These are phyloP conservation scores for Hevea brasiliensis DNA, from an alignment of 345 rosid species.

Conservation along the genomic window DNA sequence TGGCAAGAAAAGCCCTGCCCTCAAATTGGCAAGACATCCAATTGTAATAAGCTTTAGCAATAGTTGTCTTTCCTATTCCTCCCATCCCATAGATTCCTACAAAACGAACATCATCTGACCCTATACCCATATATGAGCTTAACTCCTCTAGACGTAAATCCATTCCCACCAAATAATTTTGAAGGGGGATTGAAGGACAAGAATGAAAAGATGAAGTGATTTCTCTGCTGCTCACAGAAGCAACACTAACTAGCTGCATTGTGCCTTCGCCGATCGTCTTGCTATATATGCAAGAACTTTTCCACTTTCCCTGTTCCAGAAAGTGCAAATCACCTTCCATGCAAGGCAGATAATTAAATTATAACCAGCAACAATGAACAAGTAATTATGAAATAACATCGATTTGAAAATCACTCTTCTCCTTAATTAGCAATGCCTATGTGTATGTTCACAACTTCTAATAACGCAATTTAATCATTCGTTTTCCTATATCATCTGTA, in stretches of 20 bases:
- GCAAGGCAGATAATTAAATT: too few species aligned
- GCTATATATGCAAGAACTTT: not conserved
- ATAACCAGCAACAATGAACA: too few species aligned
- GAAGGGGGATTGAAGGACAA: not conserved
- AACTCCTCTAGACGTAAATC: not conserved
- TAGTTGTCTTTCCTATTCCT: not conserved
- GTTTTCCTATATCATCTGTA: too few species aligned
- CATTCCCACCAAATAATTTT: not conserved
- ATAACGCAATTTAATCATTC: too few species aligned
- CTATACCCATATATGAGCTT: not conserved
- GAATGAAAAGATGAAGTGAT: not conserved
- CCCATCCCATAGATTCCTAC: slow-evolving; percentile 1
- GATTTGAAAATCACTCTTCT: too few species aligned
- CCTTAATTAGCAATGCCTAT: too few species aligned
- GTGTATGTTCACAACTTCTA: too few species aligned
- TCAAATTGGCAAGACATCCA: not conserved
- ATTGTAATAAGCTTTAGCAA: slow-evolving; percentile 3
- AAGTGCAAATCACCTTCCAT: too few species aligned
- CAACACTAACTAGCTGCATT: not conserved
- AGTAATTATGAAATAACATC: too few species aligned
- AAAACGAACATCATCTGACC: not conserved
- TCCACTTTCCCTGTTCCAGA: too few species aligned
- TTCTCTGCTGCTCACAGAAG: not conserved
- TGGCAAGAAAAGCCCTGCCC: not conserved
- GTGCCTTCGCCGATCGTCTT: too few species aligned